These are phyloP conservation scores for Colletotrichum lupini DNA, from an alignment of 2,329 filamentous ascomycete species.

Conservation along the genomic window DNA sequence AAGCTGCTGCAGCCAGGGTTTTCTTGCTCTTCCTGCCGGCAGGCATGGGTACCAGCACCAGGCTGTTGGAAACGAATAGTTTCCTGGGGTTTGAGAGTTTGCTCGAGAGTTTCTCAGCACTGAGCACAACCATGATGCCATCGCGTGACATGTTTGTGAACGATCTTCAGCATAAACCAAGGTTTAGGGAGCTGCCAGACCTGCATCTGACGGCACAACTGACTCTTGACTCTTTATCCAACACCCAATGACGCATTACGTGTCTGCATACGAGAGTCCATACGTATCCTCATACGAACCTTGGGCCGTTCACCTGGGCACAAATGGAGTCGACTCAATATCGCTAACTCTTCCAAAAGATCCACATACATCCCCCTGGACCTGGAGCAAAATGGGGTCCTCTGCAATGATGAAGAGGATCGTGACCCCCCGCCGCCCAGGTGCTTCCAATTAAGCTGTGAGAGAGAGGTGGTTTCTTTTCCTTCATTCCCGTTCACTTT, in stretches of 20 bases:
- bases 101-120: background rate
- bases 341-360: background rate
- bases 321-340: conserved; percentile 7
- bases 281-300: background rate
- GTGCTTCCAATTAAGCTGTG: conserved; percentile 10
- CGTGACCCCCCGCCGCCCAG: conserved; percentile 12
- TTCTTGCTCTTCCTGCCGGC: background rate
- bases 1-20: conserved; percentile 1
- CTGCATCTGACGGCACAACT: background rate
- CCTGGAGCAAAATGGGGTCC: background rate
- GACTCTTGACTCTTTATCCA: background rate
- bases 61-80: background rate
- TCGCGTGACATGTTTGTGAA: background rate
- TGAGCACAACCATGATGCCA: background rate
- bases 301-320: background rate
- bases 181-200: background rate
- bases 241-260: background rate
- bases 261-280: background rate
- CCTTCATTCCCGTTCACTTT: conserved; percentile 16
- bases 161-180: background rate
- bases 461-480: conserved; percentile 2
- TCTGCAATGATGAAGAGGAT: conserved; percentile 18
- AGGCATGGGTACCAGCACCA: conserved; percentile 13
- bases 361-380: conserved; percentile 15
- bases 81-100: background rate